Evolutionary conservation across 495 filamentous ascomycete species (phyloP), one percentile per base, ranked within the genome.

Genomic region (Aspergillus asperescens): DNA sequence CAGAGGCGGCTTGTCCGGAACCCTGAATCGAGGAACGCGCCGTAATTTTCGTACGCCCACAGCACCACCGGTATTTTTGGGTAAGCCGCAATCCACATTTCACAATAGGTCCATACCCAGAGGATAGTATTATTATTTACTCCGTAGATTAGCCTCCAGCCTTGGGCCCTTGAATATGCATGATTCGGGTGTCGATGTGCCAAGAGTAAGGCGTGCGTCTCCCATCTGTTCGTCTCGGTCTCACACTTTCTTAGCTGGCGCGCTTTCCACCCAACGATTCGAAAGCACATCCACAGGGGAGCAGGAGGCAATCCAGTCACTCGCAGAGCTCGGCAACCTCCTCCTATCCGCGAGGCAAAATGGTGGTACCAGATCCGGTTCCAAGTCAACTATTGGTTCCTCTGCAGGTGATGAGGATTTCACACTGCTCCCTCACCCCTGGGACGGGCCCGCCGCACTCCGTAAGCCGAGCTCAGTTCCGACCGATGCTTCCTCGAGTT

Each of bases 231-330:
- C 8, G 25, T 45, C 42, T 45, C 4, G 25, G 10, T 7, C 15
- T 22, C 12, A 9, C 37, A 40, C 8, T 23, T 42, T 13, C 12
- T 23, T 45, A 48, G 41, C 57, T 55, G 48, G 56, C 56, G 48
- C 46, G 19, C 51, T 48, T 31, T 46, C 51, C 41, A 24, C 47
- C 20, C n/a, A 40, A 19, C 43, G 25, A 55, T 43, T 45, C 35
- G 22, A 47, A 31, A 38, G 57, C 55, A 50, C 48, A 48, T 37
- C 48, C 48, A 55, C 53, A 28, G 16, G 24, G 34, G 38, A 39
- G 43, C 22, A 44, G 43, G 54, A 55, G 58, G 54, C 54, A 61
- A 61, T 57, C 51, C 51, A 46, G 37, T 42, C 19, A 46, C 20
- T 50, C 15, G 31, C 29, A 16, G 18, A n/a, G 28, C 4, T 23